Percentiles rank a stretch among this genome's conserved stretches.
Conservation (phyloP, 208 protist genomes). For the Trypanosomatidae sp. region DNA sequence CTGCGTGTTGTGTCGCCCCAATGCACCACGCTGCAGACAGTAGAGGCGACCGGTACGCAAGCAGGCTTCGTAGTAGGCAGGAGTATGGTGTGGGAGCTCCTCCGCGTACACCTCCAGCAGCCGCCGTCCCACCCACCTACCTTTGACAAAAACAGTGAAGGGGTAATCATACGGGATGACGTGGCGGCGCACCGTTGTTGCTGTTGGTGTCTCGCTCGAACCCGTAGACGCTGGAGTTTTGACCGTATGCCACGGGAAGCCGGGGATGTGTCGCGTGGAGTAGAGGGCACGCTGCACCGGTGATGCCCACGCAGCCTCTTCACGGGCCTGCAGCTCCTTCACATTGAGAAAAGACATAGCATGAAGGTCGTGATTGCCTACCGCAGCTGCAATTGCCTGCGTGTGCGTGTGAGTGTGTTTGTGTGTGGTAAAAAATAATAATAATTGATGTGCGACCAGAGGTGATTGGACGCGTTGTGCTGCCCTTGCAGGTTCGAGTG, state of each 20-base stretch:
- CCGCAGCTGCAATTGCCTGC: too few relatives aligned
- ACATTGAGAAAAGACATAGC: too few relatives aligned
- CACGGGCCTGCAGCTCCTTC: constrained; percentile 32
- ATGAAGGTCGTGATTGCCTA: too few relatives aligned
- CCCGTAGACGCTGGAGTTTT: neutral
- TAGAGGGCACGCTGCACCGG: constrained; percentile 42
- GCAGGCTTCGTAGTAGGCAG: constrained; percentile 84
- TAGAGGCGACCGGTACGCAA: constrained; percentile 72
- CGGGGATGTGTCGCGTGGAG: constrained; percentile 50
- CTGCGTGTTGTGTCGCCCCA: constrained; percentile 33
- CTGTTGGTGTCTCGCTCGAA: neutral
- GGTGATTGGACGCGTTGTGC: too few relatives aligned
- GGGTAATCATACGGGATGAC: constrained; percentile 91
- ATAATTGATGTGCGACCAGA: too few relatives aligned
- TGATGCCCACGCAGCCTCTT: constrained; percentile 57
- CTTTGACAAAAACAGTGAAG: constrained; percentile 92
- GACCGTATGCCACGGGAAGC: constrained; percentile 82
- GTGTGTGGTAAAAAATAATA: too few relatives aligned
- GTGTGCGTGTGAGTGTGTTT: neutral
- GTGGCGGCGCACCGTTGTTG: constrained; percentile 35
- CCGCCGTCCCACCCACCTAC: constrained; percentile 86
- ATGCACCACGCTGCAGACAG: constrained; percentile 21
- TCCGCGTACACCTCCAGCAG: constrained; percentile 87
- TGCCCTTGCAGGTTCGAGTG: too few relatives aligned
- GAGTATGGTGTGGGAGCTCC: constrained; percentile 86